A percentile compares a stretch with the other conserved stretches of the same genome.
Evolutionary conservation across 352 stramenopile genomes (phyloP).

Genomic region (Phytophthora nicotianae): DNA sequence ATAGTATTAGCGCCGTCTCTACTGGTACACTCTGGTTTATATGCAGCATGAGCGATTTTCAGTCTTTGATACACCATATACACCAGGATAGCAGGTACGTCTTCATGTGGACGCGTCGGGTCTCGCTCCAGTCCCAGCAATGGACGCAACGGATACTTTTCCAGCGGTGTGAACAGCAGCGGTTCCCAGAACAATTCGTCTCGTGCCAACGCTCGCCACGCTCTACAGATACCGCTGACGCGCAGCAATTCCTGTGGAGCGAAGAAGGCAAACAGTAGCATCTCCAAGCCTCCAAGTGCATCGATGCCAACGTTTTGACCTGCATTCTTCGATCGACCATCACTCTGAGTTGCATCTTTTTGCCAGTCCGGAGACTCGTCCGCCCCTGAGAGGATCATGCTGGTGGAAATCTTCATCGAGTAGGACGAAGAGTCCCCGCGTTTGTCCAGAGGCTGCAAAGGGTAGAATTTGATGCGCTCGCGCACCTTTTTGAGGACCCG

Average conservation of each 20-base stretch:
- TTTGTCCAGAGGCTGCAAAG: constrained; percentile 11
- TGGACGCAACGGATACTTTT: constrained; percentile 66
- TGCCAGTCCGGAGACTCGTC: constrained; percentile 27
- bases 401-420: constrained; percentile 62
- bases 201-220: constrained; percentile 57
- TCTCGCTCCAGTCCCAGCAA: constrained; percentile 53
- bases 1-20: neutral
- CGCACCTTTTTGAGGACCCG: constrained; percentile 58
- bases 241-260: constrained; percentile 48
- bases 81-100: constrained; percentile 71
- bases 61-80: constrained; percentile 75
- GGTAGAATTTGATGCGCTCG: constrained; percentile 49
- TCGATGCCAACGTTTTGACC: constrained; percentile 45
- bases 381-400: constrained; percentile 55
- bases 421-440: constrained; percentile 1
- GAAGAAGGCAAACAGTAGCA: constrained; percentile 69
- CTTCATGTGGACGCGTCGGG: constrained; percentile 4
- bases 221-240: constrained; percentile 54
- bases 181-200: constrained; percentile 76
- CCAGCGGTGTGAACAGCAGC: constrained; percentile 56
- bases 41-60: constrained; percentile 35
- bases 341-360: constrained; percentile 5
- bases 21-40: constrained; percentile 1
- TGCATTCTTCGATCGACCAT: constrained; percentile 5
- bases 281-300: constrained; percentile 58